Conservation (phyloP, 2,329 filamentous ascomycete species). For the Triangularia setosa region DNA sequence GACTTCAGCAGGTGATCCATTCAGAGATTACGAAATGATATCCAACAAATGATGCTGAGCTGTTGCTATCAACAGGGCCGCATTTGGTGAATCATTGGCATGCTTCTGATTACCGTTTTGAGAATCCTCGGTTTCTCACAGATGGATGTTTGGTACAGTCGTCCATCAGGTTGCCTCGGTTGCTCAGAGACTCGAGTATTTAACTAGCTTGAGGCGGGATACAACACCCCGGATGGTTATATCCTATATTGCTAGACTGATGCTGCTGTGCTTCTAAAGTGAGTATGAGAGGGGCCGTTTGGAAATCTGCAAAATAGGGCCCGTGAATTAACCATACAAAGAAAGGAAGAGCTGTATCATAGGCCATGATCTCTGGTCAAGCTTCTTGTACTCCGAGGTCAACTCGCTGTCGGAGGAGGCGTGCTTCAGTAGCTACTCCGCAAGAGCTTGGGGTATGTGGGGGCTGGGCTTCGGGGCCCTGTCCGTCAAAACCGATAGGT, state of each 20-base stretch:
- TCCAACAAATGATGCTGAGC: not conserved
- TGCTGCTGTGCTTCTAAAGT: not conserved
- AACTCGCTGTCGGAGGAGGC: not conserved
- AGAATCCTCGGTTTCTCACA: not conserved
- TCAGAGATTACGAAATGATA: not conserved
- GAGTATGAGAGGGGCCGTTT: not conserved
- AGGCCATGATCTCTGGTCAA: not conserved
- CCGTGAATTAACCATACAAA: not conserved
- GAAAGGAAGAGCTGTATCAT: not conserved
- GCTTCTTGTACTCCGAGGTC: not conserved
- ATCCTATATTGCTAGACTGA: not conserved
- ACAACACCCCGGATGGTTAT: not conserved
- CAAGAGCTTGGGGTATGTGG: not conserved
- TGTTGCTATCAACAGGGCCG: not conserved
- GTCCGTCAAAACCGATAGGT: not conserved
- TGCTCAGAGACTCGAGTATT: not conserved
- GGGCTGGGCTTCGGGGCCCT: not conserved
- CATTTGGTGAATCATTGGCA: not conserved
- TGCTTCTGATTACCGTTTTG: not conserved
- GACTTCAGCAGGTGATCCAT: not conserved
- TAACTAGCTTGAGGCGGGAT: not conserved
- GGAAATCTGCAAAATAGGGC: not conserved
- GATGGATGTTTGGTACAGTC: no score
- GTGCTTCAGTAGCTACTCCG: not conserved
- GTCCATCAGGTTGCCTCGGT: not conserved